Evolutionary conservation across 345 rosid species (phyloP), one percentile per base, ranked within the genome.

Genomic region (Brassica juncea): DNA sequence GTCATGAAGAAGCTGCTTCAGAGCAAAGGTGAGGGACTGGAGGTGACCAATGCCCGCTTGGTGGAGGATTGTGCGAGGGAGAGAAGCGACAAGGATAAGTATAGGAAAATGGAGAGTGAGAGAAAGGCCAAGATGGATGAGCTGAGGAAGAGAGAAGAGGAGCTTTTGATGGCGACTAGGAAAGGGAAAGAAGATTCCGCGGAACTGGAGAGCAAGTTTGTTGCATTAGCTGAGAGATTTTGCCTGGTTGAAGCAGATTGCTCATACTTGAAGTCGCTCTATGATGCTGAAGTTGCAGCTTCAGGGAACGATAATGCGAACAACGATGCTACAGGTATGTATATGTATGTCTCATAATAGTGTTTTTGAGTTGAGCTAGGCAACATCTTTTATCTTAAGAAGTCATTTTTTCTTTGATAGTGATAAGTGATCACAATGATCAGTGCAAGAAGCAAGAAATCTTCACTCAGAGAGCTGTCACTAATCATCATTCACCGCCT

Each of bases 391-490:
- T 6, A 68, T 75, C 8, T 55, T 75, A 27, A 21, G 8, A 19
- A 11, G 61, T 7, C 4, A 12, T 47, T 39, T 39, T 2, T 39
- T 7, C 42, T 37, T 37, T 37, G 15, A 44, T 44, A 0, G 42
- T 60, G 69, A 5, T 77, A n/a, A 77, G 39, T 70, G 75, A 68
- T 19, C 32, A 39, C 10, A 52, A 59, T 9, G 23, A 60, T 6
- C 60, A 47, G 62, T 0, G 55, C 39, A 70, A 9, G 70, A 68
- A 68, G 35, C 67, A 6, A 42, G 61, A 19, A 68, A 39, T 5
- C 61, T 4, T 68, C 10, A 68, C 25, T 9, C 25, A 21, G 19
- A 39, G 57, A 58, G 21, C 66, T 67, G 37, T n/a, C 37, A 75
- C 2, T 66, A 75, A 4, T 6, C 28, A 37, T 10, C 28, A 37